These are phyloP conservation scores for Tulasnella sp. DNA, from an alignment of 768 basidiomycete genomes.

Conservation along the genomic window DNA sequence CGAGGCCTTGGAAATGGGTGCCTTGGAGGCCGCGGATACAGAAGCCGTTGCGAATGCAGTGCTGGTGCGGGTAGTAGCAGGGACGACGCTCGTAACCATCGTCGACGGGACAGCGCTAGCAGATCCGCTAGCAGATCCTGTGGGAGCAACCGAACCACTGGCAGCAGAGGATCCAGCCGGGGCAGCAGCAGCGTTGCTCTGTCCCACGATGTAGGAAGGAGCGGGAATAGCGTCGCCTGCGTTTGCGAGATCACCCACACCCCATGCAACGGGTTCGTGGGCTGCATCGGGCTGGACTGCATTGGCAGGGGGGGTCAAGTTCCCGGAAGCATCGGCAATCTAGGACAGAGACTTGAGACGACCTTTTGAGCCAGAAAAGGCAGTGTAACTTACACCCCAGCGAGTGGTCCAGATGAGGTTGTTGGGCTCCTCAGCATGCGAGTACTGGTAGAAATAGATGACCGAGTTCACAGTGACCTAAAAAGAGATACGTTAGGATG, in stretches of 20 bases:
- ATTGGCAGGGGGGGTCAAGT: slow-evolving; percentile 39
- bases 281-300: slow-evolving; percentile 35
- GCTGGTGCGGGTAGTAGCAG: not conserved
- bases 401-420: slow-evolving; percentile 56
- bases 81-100: not conserved
- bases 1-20: not conserved
- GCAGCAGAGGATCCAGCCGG: not conserved
- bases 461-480: slow-evolving; percentile 52
- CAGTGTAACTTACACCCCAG: slow-evolving; percentile 35
- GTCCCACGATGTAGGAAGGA: slow-evolving; percentile 17
- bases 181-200: not conserved
- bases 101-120: not conserved
- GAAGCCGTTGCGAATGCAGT: not conserved
- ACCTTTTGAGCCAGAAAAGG: not conserved
- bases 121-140: not conserved
- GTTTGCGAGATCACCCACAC: slow-evolving; percentile 41
- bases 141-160: no score
- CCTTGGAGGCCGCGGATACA: not conserved
- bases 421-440: slow-evolving; percentile 21
- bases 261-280: slow-evolving; percentile 47
- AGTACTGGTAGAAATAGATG: slow-evolving; percentile 75
- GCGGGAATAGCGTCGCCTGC: slow-evolving; percentile 30
- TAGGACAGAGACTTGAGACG: not conserved
- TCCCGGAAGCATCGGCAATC: slow-evolving; percentile 43
- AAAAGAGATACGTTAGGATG: not conserved